Conservation (phyloP, 805 yeast genomes). For the Tetrapisispora nanseiensis region DNA sequence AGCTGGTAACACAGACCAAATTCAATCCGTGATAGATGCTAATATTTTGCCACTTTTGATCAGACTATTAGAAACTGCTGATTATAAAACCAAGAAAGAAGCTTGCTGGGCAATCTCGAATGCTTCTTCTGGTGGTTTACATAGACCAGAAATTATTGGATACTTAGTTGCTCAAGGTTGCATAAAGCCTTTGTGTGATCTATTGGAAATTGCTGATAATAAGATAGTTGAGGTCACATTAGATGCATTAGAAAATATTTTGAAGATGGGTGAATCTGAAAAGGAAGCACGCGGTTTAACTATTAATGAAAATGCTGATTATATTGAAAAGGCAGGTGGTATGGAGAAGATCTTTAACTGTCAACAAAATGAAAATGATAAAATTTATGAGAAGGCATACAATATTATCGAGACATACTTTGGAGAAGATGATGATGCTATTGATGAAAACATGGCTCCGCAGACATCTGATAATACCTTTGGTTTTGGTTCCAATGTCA, state of each 20-base stretch:
- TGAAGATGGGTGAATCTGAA: constrained; percentile 90
- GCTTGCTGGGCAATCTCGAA: constrained; percentile 99
- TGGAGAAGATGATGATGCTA: constrained; percentile 64
- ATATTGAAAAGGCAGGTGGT: constrained; percentile 96
- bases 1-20: constrained; percentile 92
- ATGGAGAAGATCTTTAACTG: constrained; percentile 91
- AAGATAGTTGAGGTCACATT: constrained; percentile 89
- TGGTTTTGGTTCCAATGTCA: constrained; percentile 69
- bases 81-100: constrained; percentile 93
- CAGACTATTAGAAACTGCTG: constrained; percentile 70
- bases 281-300: constrained; percentile 62
- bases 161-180: constrained; percentile 92
- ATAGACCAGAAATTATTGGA: constrained; percentile 86
- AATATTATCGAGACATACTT: constrained; percentile 85
- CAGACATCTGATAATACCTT: constrained; percentile 72
- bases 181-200: constrained; percentile 92
- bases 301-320: constrained; percentile 80
- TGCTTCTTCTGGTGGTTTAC: constrained; percentile 91
- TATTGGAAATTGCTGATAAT: constrained; percentile 78
- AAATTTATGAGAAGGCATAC: constrained; percentile 85
- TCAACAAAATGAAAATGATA: constrained; percentile 85
- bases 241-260: constrained; percentile 88
- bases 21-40: constrained; percentile 92
- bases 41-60: constrained; percentile 88
- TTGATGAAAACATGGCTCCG: constrained; percentile 72